These are phyloP conservation scores for Agapanthus africanus DNA, from an alignment of 106 monocot species.

Conservation along the genomic window DNA sequence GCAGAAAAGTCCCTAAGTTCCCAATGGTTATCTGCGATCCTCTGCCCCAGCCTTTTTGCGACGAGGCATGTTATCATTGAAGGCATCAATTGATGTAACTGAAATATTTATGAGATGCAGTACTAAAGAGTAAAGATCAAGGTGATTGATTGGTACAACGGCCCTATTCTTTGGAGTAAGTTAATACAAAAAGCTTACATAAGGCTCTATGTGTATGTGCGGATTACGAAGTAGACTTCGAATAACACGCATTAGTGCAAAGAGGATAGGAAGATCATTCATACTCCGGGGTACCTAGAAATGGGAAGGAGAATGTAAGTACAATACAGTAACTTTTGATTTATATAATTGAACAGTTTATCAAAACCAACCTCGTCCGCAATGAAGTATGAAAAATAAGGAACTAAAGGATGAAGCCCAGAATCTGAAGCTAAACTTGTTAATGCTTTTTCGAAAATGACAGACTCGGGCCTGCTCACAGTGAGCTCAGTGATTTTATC, in stretches of 20 bases:
- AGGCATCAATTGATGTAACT: slow-evolving; percentile 99
- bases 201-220: slow-evolving; percentile 93
- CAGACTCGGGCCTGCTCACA: slow-evolving; percentile 53
- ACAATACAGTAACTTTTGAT: too few relatives aligned
- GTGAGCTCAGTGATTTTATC: slow-evolving; percentile 87
- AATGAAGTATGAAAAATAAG: slow-evolving; percentile 93
- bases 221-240: slow-evolving; percentile 88
- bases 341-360: slow-evolving; percentile 1
- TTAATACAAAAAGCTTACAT: slow-evolving; percentile 68
- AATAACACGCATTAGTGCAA: slow-evolving; percentile 89
- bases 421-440: slow-evolving; percentile 81
- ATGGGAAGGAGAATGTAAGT: slow-evolving; percentile 4
- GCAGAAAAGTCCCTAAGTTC: slow-evolving; percentile 93
- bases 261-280: slow-evolving; percentile 67
- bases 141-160: too few relatives aligned
- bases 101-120: too few relatives aligned
- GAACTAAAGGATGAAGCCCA: slow-evolving; percentile 94
- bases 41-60: slow-evolving; percentile 80
- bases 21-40: slow-evolving; percentile 91
- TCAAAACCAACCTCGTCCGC: slow-evolving; percentile 69
- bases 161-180: too few relatives aligned
- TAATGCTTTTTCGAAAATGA: slow-evolving; percentile 79
- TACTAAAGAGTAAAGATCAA: too few relatives aligned
- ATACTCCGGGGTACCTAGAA: slow-evolving; percentile 65
- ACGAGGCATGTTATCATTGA: slow-evolving; percentile 97